Evolutionary conservation across 306 rosid species (phyloP).

Genomic region (Trifolium repens): DNA sequence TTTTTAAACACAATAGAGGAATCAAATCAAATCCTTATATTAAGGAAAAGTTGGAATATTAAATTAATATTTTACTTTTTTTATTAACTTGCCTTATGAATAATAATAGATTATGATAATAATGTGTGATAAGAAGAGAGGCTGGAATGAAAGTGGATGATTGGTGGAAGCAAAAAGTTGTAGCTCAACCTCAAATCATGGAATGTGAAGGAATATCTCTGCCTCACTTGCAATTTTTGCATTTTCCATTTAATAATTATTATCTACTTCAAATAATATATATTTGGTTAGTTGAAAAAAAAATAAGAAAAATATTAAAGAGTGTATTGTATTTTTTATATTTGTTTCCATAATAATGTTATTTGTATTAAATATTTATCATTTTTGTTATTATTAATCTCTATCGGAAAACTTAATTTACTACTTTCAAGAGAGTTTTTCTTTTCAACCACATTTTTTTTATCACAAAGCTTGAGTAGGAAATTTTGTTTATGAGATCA

Average conservation of each 20-base stretch:
- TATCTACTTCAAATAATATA: not conserved
- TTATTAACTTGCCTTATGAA: not conserved
- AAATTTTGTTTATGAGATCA: too few relatives aligned
- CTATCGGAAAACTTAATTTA: too few relatives aligned
- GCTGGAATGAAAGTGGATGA: not conserved
- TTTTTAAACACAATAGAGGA: constrained; percentile 17
- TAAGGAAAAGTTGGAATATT: not conserved
- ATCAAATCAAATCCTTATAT: constrained; percentile 13
- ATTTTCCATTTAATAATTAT: not conserved
- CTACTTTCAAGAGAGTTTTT: too few relatives aligned
- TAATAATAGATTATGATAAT: not conserved
- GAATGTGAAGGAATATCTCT: not conserved
- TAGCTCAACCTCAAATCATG: constrained; percentile 9
- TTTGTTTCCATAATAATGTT: too few relatives aligned
- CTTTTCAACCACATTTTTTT: too few relatives aligned
- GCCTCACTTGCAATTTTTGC: not conserved
- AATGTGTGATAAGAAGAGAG: not conserved
- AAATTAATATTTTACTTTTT: not conserved
- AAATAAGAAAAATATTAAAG: too few relatives aligned
- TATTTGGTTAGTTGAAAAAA: too few relatives aligned
- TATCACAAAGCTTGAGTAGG: too few relatives aligned
- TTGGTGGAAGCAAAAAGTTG: constrained; percentile 17
- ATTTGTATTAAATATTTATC: too few relatives aligned
- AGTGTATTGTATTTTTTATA: too few relatives aligned
- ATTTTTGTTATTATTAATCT: too few relatives aligned